Conservation (phyloP, 2,329 filamentous ascomycete species). For the Cladophialophora chaetospira region DNA sequence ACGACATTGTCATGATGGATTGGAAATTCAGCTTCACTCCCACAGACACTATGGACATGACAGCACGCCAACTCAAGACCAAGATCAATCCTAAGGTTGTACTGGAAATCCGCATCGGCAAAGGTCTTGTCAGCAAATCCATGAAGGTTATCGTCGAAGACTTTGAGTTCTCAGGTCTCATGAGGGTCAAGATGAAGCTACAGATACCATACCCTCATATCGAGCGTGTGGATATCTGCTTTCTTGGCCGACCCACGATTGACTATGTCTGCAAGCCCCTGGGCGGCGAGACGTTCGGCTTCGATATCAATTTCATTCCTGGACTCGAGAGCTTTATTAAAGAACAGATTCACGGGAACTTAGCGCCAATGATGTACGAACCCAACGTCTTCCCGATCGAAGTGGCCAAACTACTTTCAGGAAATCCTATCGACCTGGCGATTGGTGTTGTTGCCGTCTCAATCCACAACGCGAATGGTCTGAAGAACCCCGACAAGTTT, state of each 20-base stretch:
- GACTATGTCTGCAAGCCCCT: constrained; percentile 98
- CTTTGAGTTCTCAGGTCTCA: constrained; percentile 92
- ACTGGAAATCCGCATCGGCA: constrained; percentile 90
- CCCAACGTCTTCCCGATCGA: constrained; percentile 98
- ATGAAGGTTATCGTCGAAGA: constrained; percentile 97
- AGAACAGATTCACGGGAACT: constrained; percentile 91
- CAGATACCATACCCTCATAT: constrained; percentile 95
- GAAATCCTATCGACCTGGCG: constrained; percentile 90
- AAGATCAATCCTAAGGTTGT: constrained; percentile 98
- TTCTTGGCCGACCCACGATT: constrained; percentile 82
- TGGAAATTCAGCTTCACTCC: constrained; percentile 99
- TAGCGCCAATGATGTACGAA: constrained; percentile 96
- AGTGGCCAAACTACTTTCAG: constrained; percentile 96
- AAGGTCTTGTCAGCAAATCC: constrained; percentile 95
- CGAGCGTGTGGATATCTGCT: constrained; percentile 92
- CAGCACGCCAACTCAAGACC: constrained; percentile 82
- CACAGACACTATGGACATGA: constrained; percentile 91
- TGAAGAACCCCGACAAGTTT: constrained; percentile 96
- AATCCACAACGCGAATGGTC: constrained; percentile 83
- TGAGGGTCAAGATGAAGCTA: constrained; percentile 97
- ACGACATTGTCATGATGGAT: constrained; percentile 97
- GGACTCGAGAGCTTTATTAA: constrained; percentile 91
- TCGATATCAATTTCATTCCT: constrained; percentile 99
- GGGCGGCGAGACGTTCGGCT: constrained; percentile 91
- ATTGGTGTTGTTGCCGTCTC: constrained; percentile 92